Conservation (phyloP, 371 early-diverging fungal genomes). For the Chytridiales sp. region DNA sequence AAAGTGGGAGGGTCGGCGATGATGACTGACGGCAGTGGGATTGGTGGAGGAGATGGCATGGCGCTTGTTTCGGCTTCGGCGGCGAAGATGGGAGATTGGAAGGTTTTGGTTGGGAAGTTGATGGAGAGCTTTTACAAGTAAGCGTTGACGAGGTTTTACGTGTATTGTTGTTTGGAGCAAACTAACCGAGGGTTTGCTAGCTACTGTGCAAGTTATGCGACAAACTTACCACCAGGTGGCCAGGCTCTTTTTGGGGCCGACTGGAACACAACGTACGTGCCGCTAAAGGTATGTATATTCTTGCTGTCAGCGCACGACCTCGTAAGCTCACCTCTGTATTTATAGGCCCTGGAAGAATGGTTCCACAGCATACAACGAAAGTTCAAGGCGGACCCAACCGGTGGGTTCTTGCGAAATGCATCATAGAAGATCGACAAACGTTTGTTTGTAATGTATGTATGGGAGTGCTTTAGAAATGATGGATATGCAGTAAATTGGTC, state of each 20-base stretch:
- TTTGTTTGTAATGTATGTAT: no score
- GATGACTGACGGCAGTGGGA: conserved; percentile 1
- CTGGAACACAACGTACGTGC: conserved; percentile 70
- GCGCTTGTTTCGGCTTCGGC: neutral
- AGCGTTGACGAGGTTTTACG: conserved; percentile 56
- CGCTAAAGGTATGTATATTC: conserved; percentile 53
- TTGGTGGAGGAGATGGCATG: conserved; percentile 17
- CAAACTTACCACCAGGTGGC: conserved; percentile 27
- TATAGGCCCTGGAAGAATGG: conserved; percentile 84
- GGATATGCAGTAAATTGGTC: no score
- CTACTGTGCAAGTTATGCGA: conserved; percentile 43
- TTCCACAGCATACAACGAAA: conserved; percentile 47
- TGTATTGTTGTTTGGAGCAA: neutral
- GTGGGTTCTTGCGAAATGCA: conserved; percentile 26
- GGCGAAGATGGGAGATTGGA: neutral
- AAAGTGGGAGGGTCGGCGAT: conserved; percentile 12
- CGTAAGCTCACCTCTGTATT: no score
- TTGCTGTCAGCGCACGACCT: no score
- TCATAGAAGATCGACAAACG: no score
- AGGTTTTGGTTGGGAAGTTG: conserved; percentile 21
- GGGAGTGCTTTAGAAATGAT: no score
- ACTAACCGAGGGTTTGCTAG: conserved; percentile 11
- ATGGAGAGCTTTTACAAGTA: conserved; percentile 23
- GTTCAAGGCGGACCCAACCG: conserved; percentile 40
- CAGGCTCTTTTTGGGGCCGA: conserved; percentile 46